Evolutionary conservation across 2,329 filamentous ascomycete species (phyloP), one percentile per base, ranked within the genome.

Genomic region (Hypoxylon sp.): DNA sequence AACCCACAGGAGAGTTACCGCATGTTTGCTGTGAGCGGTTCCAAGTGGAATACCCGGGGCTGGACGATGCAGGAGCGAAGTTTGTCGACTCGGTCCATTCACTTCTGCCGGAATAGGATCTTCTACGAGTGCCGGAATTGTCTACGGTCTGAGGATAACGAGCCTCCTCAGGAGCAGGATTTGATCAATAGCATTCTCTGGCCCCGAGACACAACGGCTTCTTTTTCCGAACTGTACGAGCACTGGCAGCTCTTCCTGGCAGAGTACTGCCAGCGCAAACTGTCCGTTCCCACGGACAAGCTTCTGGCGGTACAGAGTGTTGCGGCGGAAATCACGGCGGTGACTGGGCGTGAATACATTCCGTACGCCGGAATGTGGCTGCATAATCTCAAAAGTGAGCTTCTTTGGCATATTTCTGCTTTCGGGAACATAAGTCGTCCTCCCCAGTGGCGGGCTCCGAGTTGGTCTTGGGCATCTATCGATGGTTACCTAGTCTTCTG

Each of bases 31-130:
- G 43, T 70, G 2, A 67, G 61, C 28, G 57, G 64, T 2, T 68
- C 69, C 21, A 53, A 60, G 36, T 72, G 70, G 70, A 65, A 70
- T 38, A 72, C 67, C 3, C 58, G 70, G 25, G 67, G 52, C 0
- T 72, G 67, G 70, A 70, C 70, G 1, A 70, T 72, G 68, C 70
- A 72, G 51, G 70, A 72, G 43, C 62, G 68, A 10, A 70, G 65
- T 38, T 60, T 72, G 11, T 70, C 70, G 11, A 67, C 70, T 2
- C 48, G 70, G 21, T 61, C 62, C 49, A 50, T 70, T n/a, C 68
- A 70, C 36, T 72, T 70, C 51, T 70, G 65, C 63, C 38, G 21
- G 23, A 69, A 70, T 21, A 70, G 59, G 50, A 58, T 72, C 19
- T 70, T 70, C 51, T 72, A 65, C 25, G 70, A 72, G 32, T 72